phyloP scores from a whole-genome alignment of 495 filamentous ascomycete genomes.

The Podospora pseudoanserina region DNA sequence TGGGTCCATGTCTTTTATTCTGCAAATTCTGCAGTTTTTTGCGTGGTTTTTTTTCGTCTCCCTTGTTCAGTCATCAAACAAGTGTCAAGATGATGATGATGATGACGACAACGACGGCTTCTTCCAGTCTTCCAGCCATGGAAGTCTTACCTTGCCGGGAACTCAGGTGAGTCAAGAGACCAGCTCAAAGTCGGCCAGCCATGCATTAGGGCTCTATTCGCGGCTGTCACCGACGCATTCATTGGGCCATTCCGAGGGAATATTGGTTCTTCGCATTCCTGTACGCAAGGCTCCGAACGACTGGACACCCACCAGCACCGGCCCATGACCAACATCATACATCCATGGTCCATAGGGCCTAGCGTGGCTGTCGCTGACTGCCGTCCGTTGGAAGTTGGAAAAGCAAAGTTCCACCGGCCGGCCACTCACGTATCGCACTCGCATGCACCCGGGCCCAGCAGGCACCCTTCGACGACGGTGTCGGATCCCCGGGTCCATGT shows the following conservation, averaged over 20 bases:
- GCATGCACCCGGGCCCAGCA: not conserved
- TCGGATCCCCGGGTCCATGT: too few species aligned
- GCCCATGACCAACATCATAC: too few species aligned
- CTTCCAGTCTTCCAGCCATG: too few species aligned
- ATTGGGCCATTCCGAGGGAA: not conserved
- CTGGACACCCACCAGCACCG: not conserved
- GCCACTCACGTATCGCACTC: not conserved
- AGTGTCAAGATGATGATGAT: too few species aligned
- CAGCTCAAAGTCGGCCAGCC: not conserved
- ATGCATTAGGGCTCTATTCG: not conserved
- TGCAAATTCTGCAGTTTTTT: not conserved
- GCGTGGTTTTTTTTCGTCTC: not conserved
- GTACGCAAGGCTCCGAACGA: not conserved
- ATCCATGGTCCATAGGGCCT: too few species aligned
- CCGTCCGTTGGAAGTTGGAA: not conserved
- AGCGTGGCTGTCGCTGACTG: not conserved
- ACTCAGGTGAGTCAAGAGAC: not conserved
- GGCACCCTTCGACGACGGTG: not conserved
- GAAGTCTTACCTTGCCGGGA: not conserved
- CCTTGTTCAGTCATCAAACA: not conserved
- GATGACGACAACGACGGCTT: not conserved
- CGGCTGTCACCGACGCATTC: too few species aligned
- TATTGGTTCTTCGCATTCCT: not conserved
- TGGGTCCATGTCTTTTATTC: slow-evolving; percentile 1
- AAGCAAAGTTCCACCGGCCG: not conserved